A percentile compares a stretch with the other conserved stretches of the same genome.
phyloP scores from a whole-genome alignment of 2,329 filamentous ascomycete genomes.

The Colletotrichum tropicicola region DNA sequence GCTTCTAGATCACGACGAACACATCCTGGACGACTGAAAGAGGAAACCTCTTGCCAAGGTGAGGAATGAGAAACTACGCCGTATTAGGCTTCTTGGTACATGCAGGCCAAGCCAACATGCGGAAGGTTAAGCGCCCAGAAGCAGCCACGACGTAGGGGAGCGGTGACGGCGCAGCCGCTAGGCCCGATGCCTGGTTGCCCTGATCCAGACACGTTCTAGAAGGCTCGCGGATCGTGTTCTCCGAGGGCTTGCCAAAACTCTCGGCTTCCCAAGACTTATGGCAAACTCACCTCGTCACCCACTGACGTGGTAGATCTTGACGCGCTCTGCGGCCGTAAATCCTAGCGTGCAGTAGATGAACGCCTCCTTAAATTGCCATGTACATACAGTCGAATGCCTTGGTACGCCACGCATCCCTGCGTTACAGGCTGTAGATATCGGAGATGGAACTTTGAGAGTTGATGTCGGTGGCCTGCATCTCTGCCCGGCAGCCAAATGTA shows the following conservation, averaged over 20 bases:
- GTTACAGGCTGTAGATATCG: too few species aligned
- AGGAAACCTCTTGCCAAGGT: neutral
- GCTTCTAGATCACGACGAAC: neutral
- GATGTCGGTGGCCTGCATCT: too few species aligned
- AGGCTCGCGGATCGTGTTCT: neutral
- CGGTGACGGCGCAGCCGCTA: neutral
- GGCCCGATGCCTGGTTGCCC: neutral
- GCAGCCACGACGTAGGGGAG: neutral
- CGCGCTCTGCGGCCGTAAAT: too few species aligned
- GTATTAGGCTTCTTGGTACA: neutral
- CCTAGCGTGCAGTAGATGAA: too few species aligned
- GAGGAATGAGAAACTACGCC: neutral
- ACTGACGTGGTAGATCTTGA: too few species aligned
- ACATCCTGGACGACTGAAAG: neutral
- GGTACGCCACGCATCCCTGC: too few species aligned
- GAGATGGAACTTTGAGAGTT: neutral
- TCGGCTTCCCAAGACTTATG: too few species aligned
- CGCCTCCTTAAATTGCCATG: too few species aligned
- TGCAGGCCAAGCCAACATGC: neutral
- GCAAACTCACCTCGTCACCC: too few species aligned
- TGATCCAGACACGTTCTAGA: conserved; percentile 14
- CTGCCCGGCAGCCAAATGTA: neutral
- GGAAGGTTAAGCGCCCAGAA: neutral
- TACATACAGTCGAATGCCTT: too few species aligned
- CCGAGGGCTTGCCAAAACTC: neutral